These are phyloP conservation scores for Blastomyces gilchristii DNA, from an alignment of 2,329 filamentous ascomycete species.

Conservation along the genomic window DNA sequence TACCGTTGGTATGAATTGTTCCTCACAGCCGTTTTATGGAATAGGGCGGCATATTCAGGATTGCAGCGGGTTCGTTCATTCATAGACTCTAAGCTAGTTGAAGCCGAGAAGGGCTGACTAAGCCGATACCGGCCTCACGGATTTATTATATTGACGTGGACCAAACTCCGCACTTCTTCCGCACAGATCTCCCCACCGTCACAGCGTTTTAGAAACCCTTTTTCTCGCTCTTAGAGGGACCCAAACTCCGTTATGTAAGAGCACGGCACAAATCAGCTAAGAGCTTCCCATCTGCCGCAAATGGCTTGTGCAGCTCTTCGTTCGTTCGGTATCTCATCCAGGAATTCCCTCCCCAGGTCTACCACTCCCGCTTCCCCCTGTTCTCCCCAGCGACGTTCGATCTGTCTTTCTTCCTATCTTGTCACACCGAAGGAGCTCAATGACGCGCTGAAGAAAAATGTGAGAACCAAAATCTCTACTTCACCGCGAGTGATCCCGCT, in stretches of 20 bases:
- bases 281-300: constrained; percentile 4
- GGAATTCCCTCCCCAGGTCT: constrained; percentile 10
- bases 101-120: neutral
- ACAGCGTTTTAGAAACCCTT: neutral
- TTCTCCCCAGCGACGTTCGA: constrained; percentile 32
- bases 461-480: constrained; percentile 66
- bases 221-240: no score
- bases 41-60: neutral
- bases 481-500: constrained; percentile 77
- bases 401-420: constrained; percentile 66
- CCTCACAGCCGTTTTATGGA: neutral
- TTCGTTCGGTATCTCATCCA: constrained; percentile 14
- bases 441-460: constrained; percentile 71
- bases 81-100: no score
- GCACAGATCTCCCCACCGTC: neutral
- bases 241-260: constrained; percentile 22
- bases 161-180: no score
- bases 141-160: neutral
- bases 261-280: constrained; percentile 4
- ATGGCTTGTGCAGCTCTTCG: constrained; percentile 32
- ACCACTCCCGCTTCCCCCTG: constrained; percentile 15
- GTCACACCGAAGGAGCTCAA: constrained; percentile 75
- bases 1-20: neutral
- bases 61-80: neutral
- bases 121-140: no score